Conservation (phyloP, 179 eudicot species). For the Spergularia azorica region DNA sequence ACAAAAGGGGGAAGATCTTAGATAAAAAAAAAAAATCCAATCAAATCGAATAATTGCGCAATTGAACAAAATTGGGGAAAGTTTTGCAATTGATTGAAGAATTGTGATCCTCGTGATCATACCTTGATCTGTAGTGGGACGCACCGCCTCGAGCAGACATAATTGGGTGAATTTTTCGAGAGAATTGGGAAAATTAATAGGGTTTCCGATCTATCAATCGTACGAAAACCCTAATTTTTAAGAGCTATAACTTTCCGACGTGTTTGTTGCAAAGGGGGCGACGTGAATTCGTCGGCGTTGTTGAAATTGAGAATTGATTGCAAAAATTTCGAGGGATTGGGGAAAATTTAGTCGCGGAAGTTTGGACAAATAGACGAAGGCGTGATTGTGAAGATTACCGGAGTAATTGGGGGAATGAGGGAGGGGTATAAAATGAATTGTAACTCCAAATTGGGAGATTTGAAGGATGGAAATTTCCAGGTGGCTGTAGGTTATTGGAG, state of each 20-base stretch:
- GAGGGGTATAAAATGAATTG: not conserved
- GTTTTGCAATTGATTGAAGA: not conserved
- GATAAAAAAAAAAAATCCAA: not conserved
- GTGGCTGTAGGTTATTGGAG: conserved; percentile 10
- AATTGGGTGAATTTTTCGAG: not conserved
- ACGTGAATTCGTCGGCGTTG: not conserved
- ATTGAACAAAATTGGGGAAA: not conserved
- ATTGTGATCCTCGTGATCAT: conserved; percentile 2
- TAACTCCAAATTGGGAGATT: not conserved
- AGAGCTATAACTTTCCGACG: not conserved
- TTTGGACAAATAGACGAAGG: not conserved
- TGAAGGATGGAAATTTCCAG: not conserved
- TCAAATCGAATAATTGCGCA: not conserved
- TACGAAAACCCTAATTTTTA: not conserved
- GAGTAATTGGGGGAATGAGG: not conserved
- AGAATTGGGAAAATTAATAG: not conserved
- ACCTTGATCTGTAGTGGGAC: conserved; percentile 55
- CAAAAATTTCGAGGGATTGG: not conserved
- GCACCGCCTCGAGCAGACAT: conserved; percentile 54
- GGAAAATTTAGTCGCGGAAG: not conserved
- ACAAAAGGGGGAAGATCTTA: not conserved
- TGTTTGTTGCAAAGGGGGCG: not conserved
- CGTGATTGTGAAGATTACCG: not conserved
- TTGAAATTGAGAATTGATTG: too few relatives aligned
- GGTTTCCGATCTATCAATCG: conserved; percentile 11